Evolutionary conservation across 306 rosid species (phyloP), one percentile per base, ranked within the genome.

Genomic region (Arachis hypogaea): DNA sequence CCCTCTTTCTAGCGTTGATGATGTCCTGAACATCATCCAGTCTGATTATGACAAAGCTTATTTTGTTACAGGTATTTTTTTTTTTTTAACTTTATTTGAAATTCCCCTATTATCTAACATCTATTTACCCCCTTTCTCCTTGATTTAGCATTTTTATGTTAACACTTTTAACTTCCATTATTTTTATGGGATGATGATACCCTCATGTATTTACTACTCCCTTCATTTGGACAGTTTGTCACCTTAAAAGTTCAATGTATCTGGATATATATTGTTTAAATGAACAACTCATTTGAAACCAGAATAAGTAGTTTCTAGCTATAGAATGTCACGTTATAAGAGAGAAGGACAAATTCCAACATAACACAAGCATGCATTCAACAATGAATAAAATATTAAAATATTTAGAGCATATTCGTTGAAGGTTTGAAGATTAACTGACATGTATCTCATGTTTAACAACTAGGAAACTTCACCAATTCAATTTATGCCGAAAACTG

Each of bases 11-110:
- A 79, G 76, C 5, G 80, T 93, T 6, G 94, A 88, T 63, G 98
- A 93, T 78, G 86, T 91, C 78, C 67, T 93, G 5, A 70, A 12
- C 56, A 85, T 86, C 68, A 88, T 91, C 59, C 47, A 85, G 74
- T 81, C 82, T 80, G 89, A 81, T 72, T 82, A 85, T 70, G 72
- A 77, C 75, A 86, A 93, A 6, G 90, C 86, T 60, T 93, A 93
- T 81, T 90, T 93, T 43, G 93, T 90, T 22, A 89, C 97, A 12
- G 98, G 93, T 93, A 63, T 40, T 12, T n/a, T 10, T n/a, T 40
- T 40, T 16, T 14, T 14, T 14, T 14, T 14, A 14, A 14, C 14
- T 46, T 7, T 7, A 2, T 46, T 46, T 46, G 9, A 7, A 44
- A 11, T 55, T 28, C 11, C 29, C 2, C 57, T 38, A 16, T 16